Evolutionary conservation across 75 land plant genomes (phyloP).

Genomic region (Selaginella moellendorffii): DNA sequence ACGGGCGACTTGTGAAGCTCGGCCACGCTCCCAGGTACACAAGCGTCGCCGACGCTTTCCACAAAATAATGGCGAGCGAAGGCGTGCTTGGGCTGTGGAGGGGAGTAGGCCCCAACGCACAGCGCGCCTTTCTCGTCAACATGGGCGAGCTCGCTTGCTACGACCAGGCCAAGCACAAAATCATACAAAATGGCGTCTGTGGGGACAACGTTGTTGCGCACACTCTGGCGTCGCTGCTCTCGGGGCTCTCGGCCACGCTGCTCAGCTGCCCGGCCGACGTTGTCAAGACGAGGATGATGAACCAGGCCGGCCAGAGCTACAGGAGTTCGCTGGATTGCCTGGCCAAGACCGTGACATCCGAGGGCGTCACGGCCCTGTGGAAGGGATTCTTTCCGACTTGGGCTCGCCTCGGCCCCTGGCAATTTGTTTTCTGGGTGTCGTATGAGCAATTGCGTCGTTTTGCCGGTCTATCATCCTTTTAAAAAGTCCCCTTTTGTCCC

Average conservation of each 20-base stretch:
- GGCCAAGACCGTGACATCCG: conserved; percentile 62
- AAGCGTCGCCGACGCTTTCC: conserved; percentile 43
- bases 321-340: conserved; percentile 60
- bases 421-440: conserved; percentile 89
- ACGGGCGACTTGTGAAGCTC: conserved; percentile 30
- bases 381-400: conserved; percentile 93
- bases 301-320: conserved; percentile 36
- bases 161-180: conserved; percentile 60
- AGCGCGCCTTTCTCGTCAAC: conserved; percentile 85
- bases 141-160: conserved; percentile 97
- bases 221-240: conserved; percentile 64
- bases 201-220: conserved; percentile 62
- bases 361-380: conserved; percentile 73
- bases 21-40: conserved; percentile 49
- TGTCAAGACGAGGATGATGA: conserved; percentile 94
- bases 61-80: conserved; percentile 41
- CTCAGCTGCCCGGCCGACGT: conserved; percentile 94
- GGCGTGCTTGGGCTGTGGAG: conserved; percentile 69
- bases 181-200: conserved; percentile 32
- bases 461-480: conserved; percentile 65
- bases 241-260: conserved; percentile 73
- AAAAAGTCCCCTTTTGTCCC: too few species aligned
- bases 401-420: conserved; percentile 94
- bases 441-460: conserved; percentile 54
- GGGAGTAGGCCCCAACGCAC: conserved; percentile 75